Conservation (phyloP, 306 rosid species). For the Begonia masoniana region DNA sequence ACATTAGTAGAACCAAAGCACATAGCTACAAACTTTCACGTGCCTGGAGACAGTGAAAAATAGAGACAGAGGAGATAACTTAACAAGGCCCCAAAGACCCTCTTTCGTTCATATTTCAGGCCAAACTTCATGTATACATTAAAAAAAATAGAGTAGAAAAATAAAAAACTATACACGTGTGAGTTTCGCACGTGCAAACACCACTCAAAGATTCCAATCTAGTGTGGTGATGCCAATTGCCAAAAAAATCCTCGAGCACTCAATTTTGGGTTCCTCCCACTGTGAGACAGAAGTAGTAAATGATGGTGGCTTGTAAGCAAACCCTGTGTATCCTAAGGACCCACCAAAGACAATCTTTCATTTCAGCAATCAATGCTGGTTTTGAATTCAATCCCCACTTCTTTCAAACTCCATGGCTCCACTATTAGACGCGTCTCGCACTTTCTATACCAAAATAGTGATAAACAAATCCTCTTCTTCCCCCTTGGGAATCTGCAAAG, state of each 20-base stretch:
- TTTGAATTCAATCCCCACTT: constrained; percentile 43
- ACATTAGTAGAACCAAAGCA: constrained; percentile 27
- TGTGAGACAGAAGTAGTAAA: too few species aligned
- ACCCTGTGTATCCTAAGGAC: constrained; percentile 12
- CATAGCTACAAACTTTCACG: constrained; percentile 45
- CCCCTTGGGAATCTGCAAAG: constrained; percentile 80
- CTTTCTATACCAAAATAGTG: constrained; percentile 13
- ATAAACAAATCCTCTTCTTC: constrained; percentile 29
- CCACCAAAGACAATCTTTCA: constrained; percentile 34
- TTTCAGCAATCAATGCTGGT: constrained; percentile 32
- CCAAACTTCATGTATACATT: not conserved
- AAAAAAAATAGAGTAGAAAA: constrained; percentile 12
- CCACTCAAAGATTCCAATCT: constrained; percentile 41
- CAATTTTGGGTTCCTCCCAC: too few species aligned
- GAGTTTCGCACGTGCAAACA: constrained; percentile 45
- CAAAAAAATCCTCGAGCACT: constrained; percentile 5
- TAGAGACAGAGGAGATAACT: constrained; percentile 1
- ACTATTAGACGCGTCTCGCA: constrained; percentile 16
- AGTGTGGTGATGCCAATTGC: constrained; percentile 21
- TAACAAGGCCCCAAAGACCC: constrained; percentile 83
- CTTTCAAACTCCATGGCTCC: constrained; percentile 41
- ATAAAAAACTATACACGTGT: constrained; percentile 25
- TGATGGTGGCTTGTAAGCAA: too few species aligned
- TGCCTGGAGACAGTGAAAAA: constrained; percentile 16
- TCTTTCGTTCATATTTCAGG: constrained; percentile 1